A percentile compares a stretch with the other conserved stretches of the same genome.
These are phyloP conservation scores for Rhizophagus prolifer DNA, from an alignment of 192 early-diverging fungal genomes.

Conservation along the genomic window DNA sequence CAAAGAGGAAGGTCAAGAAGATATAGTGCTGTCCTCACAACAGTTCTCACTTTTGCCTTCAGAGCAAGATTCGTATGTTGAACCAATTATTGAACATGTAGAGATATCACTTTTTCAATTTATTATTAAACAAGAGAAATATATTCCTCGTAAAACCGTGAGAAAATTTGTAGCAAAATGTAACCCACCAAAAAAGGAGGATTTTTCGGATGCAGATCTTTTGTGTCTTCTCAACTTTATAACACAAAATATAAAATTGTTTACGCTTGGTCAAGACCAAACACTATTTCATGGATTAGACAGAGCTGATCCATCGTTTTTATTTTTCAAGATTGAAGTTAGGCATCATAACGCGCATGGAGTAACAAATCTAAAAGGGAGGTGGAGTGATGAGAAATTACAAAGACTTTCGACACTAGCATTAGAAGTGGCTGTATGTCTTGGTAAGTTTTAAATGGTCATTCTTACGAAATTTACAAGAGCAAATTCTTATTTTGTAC, in stretches of 20 bases:
- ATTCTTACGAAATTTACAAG: not conserved
- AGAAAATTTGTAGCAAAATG: slow-evolving; percentile 18
- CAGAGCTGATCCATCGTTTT: not conserved
- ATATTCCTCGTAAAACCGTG: slow-evolving; percentile 20
- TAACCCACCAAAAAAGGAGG: slow-evolving; percentile 11
- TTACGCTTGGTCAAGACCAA: slow-evolving; percentile 3
- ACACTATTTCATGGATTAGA: not conserved
- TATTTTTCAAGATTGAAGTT: slow-evolving; percentile 4
- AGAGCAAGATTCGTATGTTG: slow-evolving; percentile 17
- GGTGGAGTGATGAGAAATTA: slow-evolving; percentile 16
- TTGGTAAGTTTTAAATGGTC: slow-evolving; percentile 5
- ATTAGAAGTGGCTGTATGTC: not conserved
- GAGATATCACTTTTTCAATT: slow-evolving; percentile 21
- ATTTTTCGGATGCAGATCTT: slow-evolving; percentile 23
- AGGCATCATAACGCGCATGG: slow-evolving; percentile 16
- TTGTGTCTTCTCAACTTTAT: slow-evolving; percentile 28
- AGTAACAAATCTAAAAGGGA: slow-evolving; percentile 6
- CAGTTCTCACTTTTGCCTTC: slow-evolving; percentile 21
- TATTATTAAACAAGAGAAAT: slow-evolving; percentile 25
- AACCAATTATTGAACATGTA: slow-evolving; percentile 14
- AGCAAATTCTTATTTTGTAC: not conserved
- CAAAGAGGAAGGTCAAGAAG: slow-evolving; percentile 9
- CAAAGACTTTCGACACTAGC: slow-evolving; percentile 10
- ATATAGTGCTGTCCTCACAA: slow-evolving; percentile 24
- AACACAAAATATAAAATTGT: slow-evolving; percentile 9